phyloP scores from a whole-genome alignment of 768 basidiomycete genomes.

The Hemileccinum impolitum region DNA sequence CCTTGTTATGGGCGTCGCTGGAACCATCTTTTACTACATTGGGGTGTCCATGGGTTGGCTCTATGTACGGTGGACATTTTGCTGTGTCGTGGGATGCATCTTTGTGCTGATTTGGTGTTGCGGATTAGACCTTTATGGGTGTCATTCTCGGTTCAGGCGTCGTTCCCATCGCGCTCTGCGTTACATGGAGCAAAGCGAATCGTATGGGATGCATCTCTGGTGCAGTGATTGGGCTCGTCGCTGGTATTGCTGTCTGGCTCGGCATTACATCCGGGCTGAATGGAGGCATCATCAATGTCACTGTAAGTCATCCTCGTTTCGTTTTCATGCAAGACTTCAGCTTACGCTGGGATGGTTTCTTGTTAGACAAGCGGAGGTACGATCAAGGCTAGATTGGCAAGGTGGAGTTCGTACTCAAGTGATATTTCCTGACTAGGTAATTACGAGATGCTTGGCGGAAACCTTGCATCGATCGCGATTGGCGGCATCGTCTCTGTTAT shows the following conservation, averaged over 20 bases:
- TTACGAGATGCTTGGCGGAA: conserved; percentile 82
- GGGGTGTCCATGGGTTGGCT: conserved; percentile 94
- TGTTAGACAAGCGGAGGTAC: conserved; percentile 49
- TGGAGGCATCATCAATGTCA: conserved; percentile 66
- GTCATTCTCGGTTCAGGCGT: conserved; percentile 83
- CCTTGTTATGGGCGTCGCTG: conserved; percentile 77
- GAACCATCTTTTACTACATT: conserved; percentile 84
- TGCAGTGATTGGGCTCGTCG: conserved; percentile 61
- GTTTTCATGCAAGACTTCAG: not conserved
- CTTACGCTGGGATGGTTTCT: not conserved
- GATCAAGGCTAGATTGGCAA: conserved; percentile 23
- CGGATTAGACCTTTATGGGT: conserved; percentile 76
- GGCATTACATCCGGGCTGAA: conserved; percentile 74
- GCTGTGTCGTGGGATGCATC: not conserved
- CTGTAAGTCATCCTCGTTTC: conserved; percentile 35
- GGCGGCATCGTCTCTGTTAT: conserved; percentile 73
- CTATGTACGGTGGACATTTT: conserved; percentile 54
- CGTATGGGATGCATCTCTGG: conserved; percentile 82
- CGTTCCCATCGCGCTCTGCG: conserved; percentile 80
- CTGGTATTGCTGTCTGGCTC: conserved; percentile 80
- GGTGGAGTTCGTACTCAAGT: not conserved
- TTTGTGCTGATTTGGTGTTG: not conserved
- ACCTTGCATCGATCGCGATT: conserved; percentile 79
- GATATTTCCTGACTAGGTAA: conserved; percentile 31
- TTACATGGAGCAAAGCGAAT: conserved; percentile 85